Evolutionary conservation across 176 grass and related monocot species (phyloP), one percentile per base, ranked within the genome.

Genomic region (Musa troglodytarum): DNA sequence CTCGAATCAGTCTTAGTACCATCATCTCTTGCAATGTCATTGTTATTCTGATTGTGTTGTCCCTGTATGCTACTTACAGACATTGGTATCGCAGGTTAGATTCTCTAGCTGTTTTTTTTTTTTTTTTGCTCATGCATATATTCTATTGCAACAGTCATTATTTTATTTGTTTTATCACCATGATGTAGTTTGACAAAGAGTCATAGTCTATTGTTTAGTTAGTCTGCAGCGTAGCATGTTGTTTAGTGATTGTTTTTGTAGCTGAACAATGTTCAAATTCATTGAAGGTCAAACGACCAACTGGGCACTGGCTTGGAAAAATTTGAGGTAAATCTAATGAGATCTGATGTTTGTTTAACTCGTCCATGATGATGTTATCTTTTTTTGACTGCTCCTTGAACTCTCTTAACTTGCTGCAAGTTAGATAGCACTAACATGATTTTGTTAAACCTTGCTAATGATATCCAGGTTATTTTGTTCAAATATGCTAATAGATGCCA

Each of bases 1-100:
- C 69, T 53, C 69, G 50, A 65, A 80, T 73, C 50, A 53, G 78
- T 64, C 56, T 73, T 72, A 65, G 43, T 20, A 80, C 78, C 53
- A 73, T 80, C 22, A 54, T 80, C 24, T 53, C 69, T 80, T 80
- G 69, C 20, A 73, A 73, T 69, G 19, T 80, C 10, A 28, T 80
- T 34, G 7, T 80, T 23, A 58, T 80, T 50, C 61, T 80, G 23
- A 52, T 64, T 20, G 69, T 72, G 20, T 63, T 80, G 64, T 80
- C 78, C 56, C 57, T 80, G 43, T 80, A 80, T 64, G 69, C 78
- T 59, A 80, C 78, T 54, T 80, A 73, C 69, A 73, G 69, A 50
- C 78, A 73, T 22, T 73, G 78, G 69, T 24, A 73, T 73, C 21
- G 12, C 22, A 73, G 78, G 78, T 80, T 52, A 64, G 69, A 20